Conservation (phyloP, 2,329 filamentous ascomycete species). For the Claviceps pazoutovae region DNA sequence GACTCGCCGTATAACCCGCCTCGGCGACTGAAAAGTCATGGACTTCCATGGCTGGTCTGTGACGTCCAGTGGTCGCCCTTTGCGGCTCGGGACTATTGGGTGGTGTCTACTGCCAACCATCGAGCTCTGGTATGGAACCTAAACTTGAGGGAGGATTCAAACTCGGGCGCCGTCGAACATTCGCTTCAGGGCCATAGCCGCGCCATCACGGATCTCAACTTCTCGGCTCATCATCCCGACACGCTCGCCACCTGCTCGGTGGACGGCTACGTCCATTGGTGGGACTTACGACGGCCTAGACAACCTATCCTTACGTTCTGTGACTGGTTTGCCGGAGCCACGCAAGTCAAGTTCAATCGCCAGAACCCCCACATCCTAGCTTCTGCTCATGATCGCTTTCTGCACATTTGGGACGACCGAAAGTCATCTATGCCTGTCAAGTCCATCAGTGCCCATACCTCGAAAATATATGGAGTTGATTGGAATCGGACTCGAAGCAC, state of each 20-base stretch:
- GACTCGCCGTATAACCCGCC: slow-evolving; percentile 82
- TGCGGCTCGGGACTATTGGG: slow-evolving; percentile 78
- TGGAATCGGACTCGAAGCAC: slow-evolving; percentile 71
- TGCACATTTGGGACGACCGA: slow-evolving; percentile 83
- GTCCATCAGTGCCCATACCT: slow-evolving; percentile 76
- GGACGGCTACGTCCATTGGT: slow-evolving; percentile 84
- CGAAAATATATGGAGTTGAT: slow-evolving; percentile 90
- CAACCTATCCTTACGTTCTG: slow-evolving; percentile 70
- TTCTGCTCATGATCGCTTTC: slow-evolving; percentile 75
- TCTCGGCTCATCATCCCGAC: slow-evolving; percentile 84
- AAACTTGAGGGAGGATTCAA: slow-evolving; percentile 60
- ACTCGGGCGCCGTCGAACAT: slow-evolving; percentile 62
- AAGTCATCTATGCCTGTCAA: slow-evolving; percentile 64
- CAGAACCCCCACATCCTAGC: slow-evolving; percentile 78
- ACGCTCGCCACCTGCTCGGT: slow-evolving; percentile 81
- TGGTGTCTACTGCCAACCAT: slow-evolving; percentile 87
- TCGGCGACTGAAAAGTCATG: slow-evolving; percentile 65
- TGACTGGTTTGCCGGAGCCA: slow-evolving; percentile 87
- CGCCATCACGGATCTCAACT: slow-evolving; percentile 93
- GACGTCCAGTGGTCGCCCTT: slow-evolving; percentile 97
- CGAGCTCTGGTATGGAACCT: slow-evolving; percentile 91
- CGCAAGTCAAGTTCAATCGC: slow-evolving; percentile 89
- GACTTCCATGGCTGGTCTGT: slow-evolving; percentile 84
- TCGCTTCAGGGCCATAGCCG: slow-evolving; percentile 71
- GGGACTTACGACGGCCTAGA: slow-evolving; percentile 67